phyloP scores from a whole-genome alignment of 2,329 filamentous ascomycete species.

The Westerdykella aurantiaca region DNA sequence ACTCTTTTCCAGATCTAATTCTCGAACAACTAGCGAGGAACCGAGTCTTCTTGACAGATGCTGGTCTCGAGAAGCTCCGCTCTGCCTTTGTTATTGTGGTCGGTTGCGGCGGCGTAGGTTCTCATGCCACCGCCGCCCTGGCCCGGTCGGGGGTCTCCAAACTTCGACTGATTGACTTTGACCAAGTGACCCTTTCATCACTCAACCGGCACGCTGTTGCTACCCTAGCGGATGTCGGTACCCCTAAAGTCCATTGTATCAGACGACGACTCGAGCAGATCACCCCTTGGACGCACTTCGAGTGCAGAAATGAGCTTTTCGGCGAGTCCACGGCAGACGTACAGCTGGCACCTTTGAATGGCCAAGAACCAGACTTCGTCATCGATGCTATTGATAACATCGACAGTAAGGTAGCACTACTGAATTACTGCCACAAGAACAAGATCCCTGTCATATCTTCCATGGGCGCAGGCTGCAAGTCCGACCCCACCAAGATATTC shows the following conservation, averaged over 20 bases:
- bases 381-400: slow-evolving; percentile 99
- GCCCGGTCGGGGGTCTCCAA: slow-evolving; percentile 84
- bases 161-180: slow-evolving; percentile 88
- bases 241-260: slow-evolving; percentile 83
- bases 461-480: slow-evolving; percentile 96
- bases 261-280: slow-evolving; percentile 75
- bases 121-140: slow-evolving; percentile 80
- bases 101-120: slow-evolving; percentile 90
- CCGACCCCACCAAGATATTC: slow-evolving; percentile 73
- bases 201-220: slow-evolving; percentile 95
- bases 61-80: slow-evolving; percentile 73
- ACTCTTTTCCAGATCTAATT: slow-evolving; percentile 63
- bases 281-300: slow-evolving; percentile 85
- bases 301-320: slow-evolving; percentile 80
- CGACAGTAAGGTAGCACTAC: slow-evolving; percentile 84
- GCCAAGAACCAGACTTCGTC: slow-evolving; percentile 72
- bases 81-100: slow-evolving; percentile 81
- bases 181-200: slow-evolving; percentile 92
- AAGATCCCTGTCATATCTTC: slow-evolving; percentile 79
- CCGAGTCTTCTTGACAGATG: slow-evolving; percentile 79
- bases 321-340: slow-evolving; percentile 58
- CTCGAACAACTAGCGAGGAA: slow-evolving; percentile 92
- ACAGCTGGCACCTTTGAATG: slow-evolving; percentile 64
- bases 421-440: slow-evolving; percentile 80
- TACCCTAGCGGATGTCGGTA: slow-evolving; percentile 87